Base-by-base conservation (phyloP, 257 asterid genomes). In the Eucommia ulmoides region DNA sequence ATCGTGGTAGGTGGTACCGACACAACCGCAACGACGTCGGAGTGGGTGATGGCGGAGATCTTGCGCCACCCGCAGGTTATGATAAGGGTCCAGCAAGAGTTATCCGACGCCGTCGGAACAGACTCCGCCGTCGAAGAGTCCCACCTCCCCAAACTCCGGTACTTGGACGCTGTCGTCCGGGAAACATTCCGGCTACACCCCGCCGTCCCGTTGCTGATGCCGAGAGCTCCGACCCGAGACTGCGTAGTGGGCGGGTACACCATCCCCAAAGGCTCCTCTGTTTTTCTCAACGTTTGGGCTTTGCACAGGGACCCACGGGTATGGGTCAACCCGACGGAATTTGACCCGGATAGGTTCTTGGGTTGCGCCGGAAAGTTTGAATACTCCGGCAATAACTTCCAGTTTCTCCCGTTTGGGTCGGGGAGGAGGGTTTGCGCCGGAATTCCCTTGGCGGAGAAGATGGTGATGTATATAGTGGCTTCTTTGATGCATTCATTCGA, bases 391-490 rank as follows among this genome's bases (percentile, higher is more conserved):
- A 61, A 77, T 50, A 61, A 33, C 46, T 62, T 60, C 14, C 38
- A 60, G 18, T 74, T 53, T 35, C 26, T 77, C 17, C 81, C 81
- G 18, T 77, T 67, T 20, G 80, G 77, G 44, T 68, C 79, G 9
- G 80, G 78, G n/a, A 58, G 75, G 24, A 64, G 78, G 63, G 17
- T 65, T 1, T 76, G 79, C 49, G 60, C 73, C 1, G 72, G 80
- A 0, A 22, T 69, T 50, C 70, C 74, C 0, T 45, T 76, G 33
- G 77, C 73, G 0, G 77, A 72, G 65, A 65, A 41, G 45, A 58
- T 72, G 75, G 5, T 72, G 7, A 54, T 59, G 71, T 65, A 52
- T 41, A 2, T 52, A 23, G 8, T 69, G 17, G 80, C 80, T 41
- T 64, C 72, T n/a, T 24, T 68, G 21, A 14, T 76, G 53, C 80